Percentiles rank a stretch among this genome's conserved stretches.
These are phyloP conservation scores for Talaromyces albobiverticillius DNA, from an alignment of 2,329 filamentous ascomycete genomes.

Conservation along the genomic window DNA sequence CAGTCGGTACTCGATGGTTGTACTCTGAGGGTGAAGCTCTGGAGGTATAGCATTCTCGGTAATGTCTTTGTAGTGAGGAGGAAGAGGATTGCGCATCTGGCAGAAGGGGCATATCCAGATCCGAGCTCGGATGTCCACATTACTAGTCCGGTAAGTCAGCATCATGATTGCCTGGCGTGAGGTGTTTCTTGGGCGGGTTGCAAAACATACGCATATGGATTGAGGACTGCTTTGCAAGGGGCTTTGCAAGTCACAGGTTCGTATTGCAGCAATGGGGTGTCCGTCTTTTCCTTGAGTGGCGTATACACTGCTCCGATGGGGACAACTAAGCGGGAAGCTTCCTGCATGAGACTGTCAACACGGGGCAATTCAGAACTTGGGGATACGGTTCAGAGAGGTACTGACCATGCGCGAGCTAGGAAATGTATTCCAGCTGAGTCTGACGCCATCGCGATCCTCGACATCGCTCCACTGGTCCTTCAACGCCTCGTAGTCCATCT, in stretches of 20 bases:
- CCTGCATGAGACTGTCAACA: conserved; percentile 50
- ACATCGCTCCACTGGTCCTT: conserved; percentile 97
- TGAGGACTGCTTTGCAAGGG: conserved; percentile 91
- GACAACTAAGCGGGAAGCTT: conserved; percentile 90
- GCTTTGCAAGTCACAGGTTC: conserved; percentile 96
- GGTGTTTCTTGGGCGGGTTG: neutral
- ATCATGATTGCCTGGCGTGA: conserved; percentile 16
- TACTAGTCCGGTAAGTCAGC: conserved; percentile 41
- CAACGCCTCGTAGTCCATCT: conserved; percentile 87
- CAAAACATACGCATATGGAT: conserved; percentile 81
- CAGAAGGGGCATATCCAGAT: conserved; percentile 70
- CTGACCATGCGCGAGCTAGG: conserved; percentile 93
- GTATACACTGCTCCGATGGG: conserved; percentile 96
- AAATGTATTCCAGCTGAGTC: conserved; percentile 98
- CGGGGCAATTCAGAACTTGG: conserved; percentile 17
- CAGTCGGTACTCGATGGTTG: conserved; percentile 65
- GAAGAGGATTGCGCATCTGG: conserved; percentile 63
- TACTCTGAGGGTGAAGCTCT: conserved; percentile 63
- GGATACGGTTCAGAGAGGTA: conserved; percentile 19
- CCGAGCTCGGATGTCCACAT: conserved; percentile 63
- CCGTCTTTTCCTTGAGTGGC: conserved; percentile 86
- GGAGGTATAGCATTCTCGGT: conserved; percentile 63
- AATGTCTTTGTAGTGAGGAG: conserved; percentile 68
- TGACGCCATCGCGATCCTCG: conserved; percentile 92
- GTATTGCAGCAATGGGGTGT: conserved; percentile 86